These are phyloP conservation scores for Cyberlindnera mrakii DNA, from an alignment of 805 yeast genomes.

Conservation along the genomic window DNA sequence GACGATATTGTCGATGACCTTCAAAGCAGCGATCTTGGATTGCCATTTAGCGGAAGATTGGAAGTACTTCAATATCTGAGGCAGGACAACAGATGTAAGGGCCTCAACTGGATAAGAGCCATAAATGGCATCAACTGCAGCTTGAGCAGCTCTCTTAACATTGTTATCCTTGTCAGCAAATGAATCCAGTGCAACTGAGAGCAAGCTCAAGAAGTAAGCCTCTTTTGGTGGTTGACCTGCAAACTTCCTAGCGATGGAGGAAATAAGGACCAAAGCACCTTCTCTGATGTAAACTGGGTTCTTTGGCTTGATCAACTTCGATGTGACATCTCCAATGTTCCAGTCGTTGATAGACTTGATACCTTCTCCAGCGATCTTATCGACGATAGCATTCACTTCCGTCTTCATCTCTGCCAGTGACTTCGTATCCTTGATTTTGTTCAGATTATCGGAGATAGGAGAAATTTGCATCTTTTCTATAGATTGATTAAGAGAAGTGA, in stretches of 20 bases:
- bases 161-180: constrained; percentile 83
- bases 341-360: constrained; percentile 48
- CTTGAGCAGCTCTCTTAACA: constrained; percentile 81
- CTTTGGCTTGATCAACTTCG: constrained; percentile 67
- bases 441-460: constrained; percentile 60
- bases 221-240: constrained; percentile 70
- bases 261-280: constrained; percentile 57
- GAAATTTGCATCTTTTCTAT: constrained; percentile 56
- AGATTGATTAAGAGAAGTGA: constrained; percentile 67
- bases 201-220: constrained; percentile 60
- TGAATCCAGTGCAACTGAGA: constrained; percentile 61
- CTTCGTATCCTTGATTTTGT: constrained; percentile 37
- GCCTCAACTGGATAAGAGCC: constrained; percentile 75
- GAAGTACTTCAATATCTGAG: constrained; percentile 56
- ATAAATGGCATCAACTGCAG: constrained; percentile 64
- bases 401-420: constrained; percentile 31
- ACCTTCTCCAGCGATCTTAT: constrained; percentile 40
- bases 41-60: constrained; percentile 90
- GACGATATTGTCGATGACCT: constrained; percentile 63
- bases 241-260: constrained; percentile 52
- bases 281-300: constrained; percentile 73
- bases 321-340: constrained; percentile 57
- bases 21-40: constrained; percentile 75
- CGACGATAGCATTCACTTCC: constrained; percentile 36
- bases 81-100: constrained; percentile 62